Percentiles rank a stretch among this genome's conserved stretches.
Evolutionary conservation across 2,329 filamentous ascomycete genomes (phyloP).

Genomic region (Neofusicoccum umdonicola): DNA sequence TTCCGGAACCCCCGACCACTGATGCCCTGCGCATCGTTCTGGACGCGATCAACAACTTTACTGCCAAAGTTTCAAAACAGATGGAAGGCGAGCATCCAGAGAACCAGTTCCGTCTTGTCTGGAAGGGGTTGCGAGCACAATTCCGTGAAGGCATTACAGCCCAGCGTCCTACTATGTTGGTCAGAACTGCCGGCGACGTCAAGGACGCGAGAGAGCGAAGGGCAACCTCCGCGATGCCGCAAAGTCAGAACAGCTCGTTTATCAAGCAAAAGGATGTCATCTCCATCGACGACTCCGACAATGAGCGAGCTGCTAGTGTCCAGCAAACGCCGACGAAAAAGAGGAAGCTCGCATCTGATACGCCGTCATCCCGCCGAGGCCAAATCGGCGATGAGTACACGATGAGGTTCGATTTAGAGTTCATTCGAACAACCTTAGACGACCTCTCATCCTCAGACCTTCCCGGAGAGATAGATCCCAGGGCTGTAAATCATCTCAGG

Average conservation of each 20-base stretch:
- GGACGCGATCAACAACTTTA: conserved; percentile 58
- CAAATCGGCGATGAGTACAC: not conserved
- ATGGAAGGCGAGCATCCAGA: conserved; percentile 50
- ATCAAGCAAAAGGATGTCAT: conserved; percentile 17
- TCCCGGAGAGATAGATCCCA: conserved; percentile 34
- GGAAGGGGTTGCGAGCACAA: conserved; percentile 45
- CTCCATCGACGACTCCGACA: conserved; percentile 23
- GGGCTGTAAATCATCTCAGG: conserved; percentile 34
- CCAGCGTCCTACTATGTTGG: conserved; percentile 29
- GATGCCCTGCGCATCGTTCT: conserved; percentile 68
- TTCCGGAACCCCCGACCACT: conserved; percentile 64
- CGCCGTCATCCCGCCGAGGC: not conserved
- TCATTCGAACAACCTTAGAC: conserved; percentile 27
- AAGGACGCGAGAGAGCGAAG: not conserved
- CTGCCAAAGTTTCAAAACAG: conserved; percentile 51
- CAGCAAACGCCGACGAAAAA: conserved; percentile 27
- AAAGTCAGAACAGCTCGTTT: not conserved
- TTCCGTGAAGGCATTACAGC: conserved; percentile 48
- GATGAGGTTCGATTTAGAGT: conserved; percentile 29
- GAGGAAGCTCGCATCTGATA: conserved; percentile 24
- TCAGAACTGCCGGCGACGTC: not conserved
- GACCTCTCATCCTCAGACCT: conserved; percentile 30
- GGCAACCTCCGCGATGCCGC: not conserved
- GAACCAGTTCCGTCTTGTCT: conserved; percentile 44
- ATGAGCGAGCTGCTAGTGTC: conserved; percentile 7